Evolutionary conservation across 139 green algal species (phyloP).

Genomic region (Desmodesmus armatus): DNA sequence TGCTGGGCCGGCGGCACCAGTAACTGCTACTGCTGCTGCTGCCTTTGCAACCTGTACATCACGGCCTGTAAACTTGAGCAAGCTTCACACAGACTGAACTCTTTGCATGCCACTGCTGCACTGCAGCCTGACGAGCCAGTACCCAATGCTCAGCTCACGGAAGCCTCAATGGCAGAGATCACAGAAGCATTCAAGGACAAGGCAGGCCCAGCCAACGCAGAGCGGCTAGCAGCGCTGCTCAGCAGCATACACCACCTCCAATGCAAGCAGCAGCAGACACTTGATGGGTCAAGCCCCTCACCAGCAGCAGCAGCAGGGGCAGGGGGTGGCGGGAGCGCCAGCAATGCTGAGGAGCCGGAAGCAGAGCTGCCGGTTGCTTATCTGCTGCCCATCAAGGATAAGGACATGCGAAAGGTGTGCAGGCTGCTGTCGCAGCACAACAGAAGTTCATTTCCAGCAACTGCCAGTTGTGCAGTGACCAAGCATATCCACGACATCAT

Average conservation of each 20-base stretch:
- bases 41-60: too few relatives aligned
- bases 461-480: too few relatives aligned
- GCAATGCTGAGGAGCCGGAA: too few relatives aligned
- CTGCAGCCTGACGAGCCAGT: too few relatives aligned
- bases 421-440: too few relatives aligned
- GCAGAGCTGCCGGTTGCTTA: too few relatives aligned
- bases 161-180: neutral
- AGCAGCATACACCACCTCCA: slow-evolving; percentile 12
- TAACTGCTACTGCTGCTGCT: neutral
- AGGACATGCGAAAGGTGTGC: slow-evolving; percentile 60
- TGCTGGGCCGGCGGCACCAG: neutral
- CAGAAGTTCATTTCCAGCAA: too few relatives aligned
- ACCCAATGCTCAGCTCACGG: neutral
- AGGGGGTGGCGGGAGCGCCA: too few relatives aligned
- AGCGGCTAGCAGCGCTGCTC: neutral
- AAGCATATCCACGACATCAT: too few relatives aligned
- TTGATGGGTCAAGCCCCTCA: neutral
- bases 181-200: neutral
- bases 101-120: too few relatives aligned
- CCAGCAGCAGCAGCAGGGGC: neutral
- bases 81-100: too few relatives aligned
- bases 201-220: neutral
- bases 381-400: slow-evolving; percentile 52
- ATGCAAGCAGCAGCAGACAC: slow-evolving; percentile 1
- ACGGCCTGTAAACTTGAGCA: neutral